phyloP scores from a whole-genome alignment of 2,329 filamentous ascomycete species.

The Spiromastix sp. region DNA sequence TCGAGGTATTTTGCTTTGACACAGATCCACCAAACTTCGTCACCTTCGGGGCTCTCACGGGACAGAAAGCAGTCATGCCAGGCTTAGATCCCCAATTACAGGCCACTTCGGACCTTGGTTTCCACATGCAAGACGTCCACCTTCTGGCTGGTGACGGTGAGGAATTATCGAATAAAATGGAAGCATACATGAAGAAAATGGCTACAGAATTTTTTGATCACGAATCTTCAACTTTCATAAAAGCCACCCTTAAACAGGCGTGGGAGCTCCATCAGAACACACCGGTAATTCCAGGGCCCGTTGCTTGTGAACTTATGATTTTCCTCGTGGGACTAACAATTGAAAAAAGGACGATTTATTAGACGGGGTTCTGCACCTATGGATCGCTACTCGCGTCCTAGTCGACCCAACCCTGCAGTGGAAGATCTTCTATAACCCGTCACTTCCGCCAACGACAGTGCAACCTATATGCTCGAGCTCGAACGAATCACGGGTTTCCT shows the following conservation, averaged over 20 bases:
- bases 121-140: conserved; percentile 32
- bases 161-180: conserved; percentile 42
- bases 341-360: conserved; percentile 36
- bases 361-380: conserved; percentile 44
- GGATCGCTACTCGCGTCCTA: conserved; percentile 46
- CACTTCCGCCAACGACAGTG: conserved; percentile 25
- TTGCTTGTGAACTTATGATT: not conserved
- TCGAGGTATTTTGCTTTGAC: conserved; percentile 48
- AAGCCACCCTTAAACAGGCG: conserved; percentile 35
- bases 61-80: conserved; percentile 26
- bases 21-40: conserved; percentile 37
- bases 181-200: conserved; percentile 43
- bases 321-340: conserved; percentile 2
- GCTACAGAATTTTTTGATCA: conserved; percentile 36
- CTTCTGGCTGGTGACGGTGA: conserved; percentile 41
- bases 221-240: conserved; percentile 43
- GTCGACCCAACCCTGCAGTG: conserved; percentile 39
- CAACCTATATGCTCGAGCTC: conserved; percentile 27
- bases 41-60: conserved; percentile 35
- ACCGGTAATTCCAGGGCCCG: conserved; percentile 25
- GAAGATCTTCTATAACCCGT: conserved; percentile 40
- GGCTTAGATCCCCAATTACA: conserved; percentile 31
- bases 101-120: conserved; percentile 28
- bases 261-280: conserved; percentile 28
- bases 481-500: conserved; percentile 30